phyloP scores from a whole-genome alignment of 1,284 basidiomycete species.

The Amylostereum chailletii region DNA sequence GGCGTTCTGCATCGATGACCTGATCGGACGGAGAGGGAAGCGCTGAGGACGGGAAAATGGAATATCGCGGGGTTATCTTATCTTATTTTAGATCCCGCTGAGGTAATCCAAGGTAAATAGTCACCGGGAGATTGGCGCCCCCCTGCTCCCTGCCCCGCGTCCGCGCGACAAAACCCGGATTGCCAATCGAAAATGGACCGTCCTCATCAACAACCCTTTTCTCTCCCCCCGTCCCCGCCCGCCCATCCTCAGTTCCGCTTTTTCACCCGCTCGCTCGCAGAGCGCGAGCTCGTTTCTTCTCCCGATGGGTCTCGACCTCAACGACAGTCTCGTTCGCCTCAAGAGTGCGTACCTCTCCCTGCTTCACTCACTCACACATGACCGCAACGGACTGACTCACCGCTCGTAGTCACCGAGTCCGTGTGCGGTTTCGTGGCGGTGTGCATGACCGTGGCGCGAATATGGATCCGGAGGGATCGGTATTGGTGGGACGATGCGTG shows the following conservation, averaged over 20 bases:
- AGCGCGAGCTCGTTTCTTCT: background rate
- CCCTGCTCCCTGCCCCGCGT: too few relatives aligned
- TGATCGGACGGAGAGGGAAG: too few relatives aligned
- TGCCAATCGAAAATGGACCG: too few relatives aligned
- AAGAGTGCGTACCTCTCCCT: conserved; percentile 14
- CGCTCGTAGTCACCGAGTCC: conserved; percentile 21
- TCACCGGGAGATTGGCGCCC: too few relatives aligned
- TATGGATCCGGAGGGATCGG: conserved; percentile 24
- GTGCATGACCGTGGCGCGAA: conserved; percentile 24
- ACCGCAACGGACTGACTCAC: background rate
- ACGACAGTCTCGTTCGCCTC: conserved; percentile 20
- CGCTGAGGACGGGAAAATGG: too few relatives aligned
- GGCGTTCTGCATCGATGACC: too few relatives aligned
- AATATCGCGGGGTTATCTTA: too few relatives aligned
- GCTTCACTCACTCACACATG: background rate
- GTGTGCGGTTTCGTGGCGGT: conserved; percentile 26
- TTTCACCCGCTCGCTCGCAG: too few relatives aligned
- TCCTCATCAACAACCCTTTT: too few relatives aligned
- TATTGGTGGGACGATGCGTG: conserved; percentile 32
- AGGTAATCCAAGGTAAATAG: too few relatives aligned
- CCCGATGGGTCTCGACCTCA: conserved; percentile 13
- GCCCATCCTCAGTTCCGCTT: background rate
- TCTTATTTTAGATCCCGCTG: too few relatives aligned
- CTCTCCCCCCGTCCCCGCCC: background rate
- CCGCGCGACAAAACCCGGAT: too few relatives aligned